A percentile compares a stretch with the other conserved stretches of the same genome.
Evolutionary conservation across 345 rosid genomes (phyloP).

Genomic region (Excoecaria agallocha): DNA sequence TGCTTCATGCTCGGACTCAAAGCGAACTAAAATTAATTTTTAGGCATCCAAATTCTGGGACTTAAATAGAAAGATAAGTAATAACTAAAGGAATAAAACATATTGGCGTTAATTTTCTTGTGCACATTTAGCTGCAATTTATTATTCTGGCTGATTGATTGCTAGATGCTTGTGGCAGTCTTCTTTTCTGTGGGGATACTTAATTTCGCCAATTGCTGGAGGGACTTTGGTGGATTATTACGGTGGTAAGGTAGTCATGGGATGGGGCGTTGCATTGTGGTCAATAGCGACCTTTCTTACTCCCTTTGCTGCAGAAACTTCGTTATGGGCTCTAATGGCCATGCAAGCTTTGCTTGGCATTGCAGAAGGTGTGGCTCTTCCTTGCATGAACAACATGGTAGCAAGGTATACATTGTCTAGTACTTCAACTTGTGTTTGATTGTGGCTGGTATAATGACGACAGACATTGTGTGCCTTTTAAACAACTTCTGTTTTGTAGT

Average conservation of each 20-base stretch:
- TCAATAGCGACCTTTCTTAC: conserved; percentile 87
- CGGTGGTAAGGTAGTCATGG: conserved; percentile 94
- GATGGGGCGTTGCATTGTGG: conserved; percentile 92
- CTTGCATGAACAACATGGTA: conserved; percentile 98
- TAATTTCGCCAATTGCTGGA: conserved; percentile 86
- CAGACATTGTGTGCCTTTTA: conserved; percentile 3
- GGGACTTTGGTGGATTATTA: conserved; percentile 88
- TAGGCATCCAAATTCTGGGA: no score
- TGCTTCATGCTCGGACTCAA: no score
- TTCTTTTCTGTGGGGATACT: conserved; percentile 93
- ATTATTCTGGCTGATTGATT: conserved; percentile 9
- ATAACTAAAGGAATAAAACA: no score
- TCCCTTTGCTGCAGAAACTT: conserved; percentile 96
- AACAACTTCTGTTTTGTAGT: conserved; percentile 12
- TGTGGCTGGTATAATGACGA: neutral
- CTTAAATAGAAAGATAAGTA: no score
- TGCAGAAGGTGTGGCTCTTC: conserved; percentile 99
- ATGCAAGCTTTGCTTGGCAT: conserved; percentile 76
- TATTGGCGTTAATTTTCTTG: no score
- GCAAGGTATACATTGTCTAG: conserved; percentile 54
- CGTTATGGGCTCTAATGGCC: conserved; percentile 64
- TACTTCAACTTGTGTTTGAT: conserved; percentile 22
- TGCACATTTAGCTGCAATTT: neutral
- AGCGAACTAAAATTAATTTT: no score
- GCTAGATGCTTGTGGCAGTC: conserved; percentile 54